A percentile compares a stretch with the other conserved stretches of the same genome.
phyloP scores from a whole-genome alignment of 352 stramenopile genomes.

The Globisporangium paroecandrum region DNA sequence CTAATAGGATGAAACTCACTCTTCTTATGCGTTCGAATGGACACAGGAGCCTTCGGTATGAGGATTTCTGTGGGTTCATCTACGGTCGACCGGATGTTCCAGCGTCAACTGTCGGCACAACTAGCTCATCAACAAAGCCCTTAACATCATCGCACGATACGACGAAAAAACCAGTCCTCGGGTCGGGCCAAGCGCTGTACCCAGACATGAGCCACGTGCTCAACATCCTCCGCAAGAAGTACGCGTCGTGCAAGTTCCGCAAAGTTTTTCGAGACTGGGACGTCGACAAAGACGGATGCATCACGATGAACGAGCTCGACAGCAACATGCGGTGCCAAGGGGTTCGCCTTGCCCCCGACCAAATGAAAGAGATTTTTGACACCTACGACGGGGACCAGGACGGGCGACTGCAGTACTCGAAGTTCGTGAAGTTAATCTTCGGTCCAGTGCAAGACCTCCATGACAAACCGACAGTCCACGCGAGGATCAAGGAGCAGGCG shows the following conservation, averaged over 20 bases:
- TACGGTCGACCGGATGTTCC: slow-evolving; percentile 10
- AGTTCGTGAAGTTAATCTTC: slow-evolving; percentile 47
- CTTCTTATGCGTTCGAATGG: neutral
- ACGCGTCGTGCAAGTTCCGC: slow-evolving; percentile 34
- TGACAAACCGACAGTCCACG: slow-evolving; percentile 6
- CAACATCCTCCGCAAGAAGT: slow-evolving; percentile 48
- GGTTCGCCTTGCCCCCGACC: slow-evolving; percentile 25
- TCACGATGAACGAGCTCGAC: slow-evolving; percentile 44
- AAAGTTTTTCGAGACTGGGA: slow-evolving; percentile 62
- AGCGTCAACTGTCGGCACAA: neutral
- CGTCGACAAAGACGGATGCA: slow-evolving; percentile 44
- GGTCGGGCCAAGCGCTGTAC: slow-evolving; percentile 19
- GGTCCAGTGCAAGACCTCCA: slow-evolving; percentile 25
- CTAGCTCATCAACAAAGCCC: neutral
- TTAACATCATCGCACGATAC: neutral
- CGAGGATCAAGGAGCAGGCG: slow-evolving; percentile 7
- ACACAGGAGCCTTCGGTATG: slow-evolving; percentile 37
- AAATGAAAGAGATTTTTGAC: slow-evolving; percentile 44
- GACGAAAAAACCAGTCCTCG: neutral
- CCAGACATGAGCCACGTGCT: slow-evolving; percentile 33
- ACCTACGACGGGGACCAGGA: slow-evolving; percentile 38
- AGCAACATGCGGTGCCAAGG: slow-evolving; percentile 42
- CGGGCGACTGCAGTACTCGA: slow-evolving; percentile 36
- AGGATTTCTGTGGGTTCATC: slow-evolving; percentile 47
- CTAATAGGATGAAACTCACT: neutral